Conservation (phyloP, 1,284 basidiomycete genomes). For the Ceratobasidium sp. region DNA sequence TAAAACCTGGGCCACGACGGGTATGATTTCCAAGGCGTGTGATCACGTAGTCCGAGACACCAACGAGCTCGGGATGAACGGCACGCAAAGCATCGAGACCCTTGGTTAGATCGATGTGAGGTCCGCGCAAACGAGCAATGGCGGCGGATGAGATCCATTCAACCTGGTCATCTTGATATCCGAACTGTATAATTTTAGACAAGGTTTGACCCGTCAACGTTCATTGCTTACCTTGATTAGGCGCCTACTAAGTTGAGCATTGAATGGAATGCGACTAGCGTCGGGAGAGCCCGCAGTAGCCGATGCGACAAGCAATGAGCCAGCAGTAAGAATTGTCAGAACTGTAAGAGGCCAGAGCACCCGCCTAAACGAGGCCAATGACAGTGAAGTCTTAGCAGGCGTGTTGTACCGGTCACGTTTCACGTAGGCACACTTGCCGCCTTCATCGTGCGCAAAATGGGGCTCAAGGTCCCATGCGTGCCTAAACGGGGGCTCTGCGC, state of each 20-base stretch:
- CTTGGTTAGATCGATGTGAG: constrained; percentile 22
- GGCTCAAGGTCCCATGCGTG: not conserved
- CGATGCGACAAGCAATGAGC: constrained; percentile 18
- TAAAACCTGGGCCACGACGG: constrained; percentile 34
- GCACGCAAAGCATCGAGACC: not conserved
- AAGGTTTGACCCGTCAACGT: not conserved
- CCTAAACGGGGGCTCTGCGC: not conserved
- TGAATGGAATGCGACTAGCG: constrained; percentile 11
- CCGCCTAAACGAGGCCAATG: not conserved
- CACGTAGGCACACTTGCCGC: constrained; percentile 11
- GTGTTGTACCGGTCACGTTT: not conserved
- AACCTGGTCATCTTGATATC: constrained; percentile 4
- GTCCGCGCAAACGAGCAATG: constrained; percentile 19
- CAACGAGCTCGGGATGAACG: constrained; percentile 19
- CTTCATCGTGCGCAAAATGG: constrained; percentile 1
- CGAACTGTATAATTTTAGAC: constrained; percentile 3
- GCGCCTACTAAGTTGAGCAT: constrained; percentile 22
- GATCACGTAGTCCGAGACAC: constrained; percentile 26
- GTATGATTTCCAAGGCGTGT: constrained; percentile 27
- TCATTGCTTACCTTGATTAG: constrained; percentile 10
- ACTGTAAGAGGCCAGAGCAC: constrained; percentile 6
- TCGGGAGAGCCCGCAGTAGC: constrained; percentile 3
- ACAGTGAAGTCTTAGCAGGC: not conserved
- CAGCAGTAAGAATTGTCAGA: constrained; percentile 14
- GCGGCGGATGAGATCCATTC: constrained; percentile 27